Base-by-base conservation (phyloP, 192 early-diverging fungal genomes). In the Coemansia erecta region DNA sequence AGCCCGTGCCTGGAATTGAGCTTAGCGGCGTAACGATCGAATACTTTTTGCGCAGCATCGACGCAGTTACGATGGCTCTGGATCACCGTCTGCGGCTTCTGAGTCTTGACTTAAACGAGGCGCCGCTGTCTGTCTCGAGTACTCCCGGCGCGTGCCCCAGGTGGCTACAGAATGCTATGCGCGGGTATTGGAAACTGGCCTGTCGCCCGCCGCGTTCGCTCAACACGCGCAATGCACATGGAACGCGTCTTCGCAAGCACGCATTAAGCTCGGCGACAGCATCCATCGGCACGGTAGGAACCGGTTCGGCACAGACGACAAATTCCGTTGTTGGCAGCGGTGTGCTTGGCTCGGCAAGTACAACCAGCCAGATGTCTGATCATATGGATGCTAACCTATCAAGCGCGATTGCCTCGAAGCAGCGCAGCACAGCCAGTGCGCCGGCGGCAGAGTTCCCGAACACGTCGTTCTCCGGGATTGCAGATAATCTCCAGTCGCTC, bases 161-260 rank as follows among this genome's bases (percentile, higher is more conserved):
- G 64, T 77, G 73, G 73, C 53, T 77, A 51, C 64, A 66, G 60
- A 77, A 77, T 35, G 63, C 73, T 3, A 77, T 77, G 73, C 67
- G 73, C 12, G 73, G 73, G 8, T 77, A 77, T 64, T 77, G 73
- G 73, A 66, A 66, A 28, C 73, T 77, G 19, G 64, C 61, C 0
- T 77, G 73, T 15, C 53, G 67, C 4, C 67, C 73, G 31, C 56
- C 58, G 8, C 28, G 37, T n/a, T 17, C 56, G 8, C 37, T 8
- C 13, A 5, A 15, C 19, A 52, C 22, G 31, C 26, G 26, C 19
- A 51, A 5, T 12, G 28, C 9, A 18, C 35, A 41, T 15, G 42
- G 13, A 40, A 19, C 43, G 44, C 53, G 10, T 24, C 40, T 12
- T 56, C 66, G 33, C 51, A 52, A 48, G 15, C 49, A 51, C 28